A percentile compares a stretch with the other conserved stretches of the same genome.
phyloP scores from a whole-genome alignment of 352 stramenopile genomes.

The Aphanomyces stellatus region DNA sequence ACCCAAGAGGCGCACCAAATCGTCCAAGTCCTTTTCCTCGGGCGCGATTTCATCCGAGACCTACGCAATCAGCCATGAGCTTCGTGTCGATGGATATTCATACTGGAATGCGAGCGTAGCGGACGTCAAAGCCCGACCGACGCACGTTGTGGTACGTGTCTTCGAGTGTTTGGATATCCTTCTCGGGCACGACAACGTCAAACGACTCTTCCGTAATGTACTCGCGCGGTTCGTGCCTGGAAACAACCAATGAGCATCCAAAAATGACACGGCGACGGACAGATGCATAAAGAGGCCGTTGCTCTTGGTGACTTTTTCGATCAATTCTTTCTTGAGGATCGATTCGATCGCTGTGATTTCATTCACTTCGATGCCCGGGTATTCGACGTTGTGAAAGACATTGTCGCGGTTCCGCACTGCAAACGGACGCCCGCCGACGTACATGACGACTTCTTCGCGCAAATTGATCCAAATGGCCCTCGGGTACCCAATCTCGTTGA shows the following conservation, averaged over 20 bases:
- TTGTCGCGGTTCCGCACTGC: constrained; percentile 73
- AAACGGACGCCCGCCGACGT: constrained; percentile 77
- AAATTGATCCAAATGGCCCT: constrained; percentile 85
- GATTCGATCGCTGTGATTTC: constrained; percentile 78
- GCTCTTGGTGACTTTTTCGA: constrained; percentile 57
- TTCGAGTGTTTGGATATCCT: constrained; percentile 63
- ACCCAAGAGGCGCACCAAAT: constrained; percentile 66
- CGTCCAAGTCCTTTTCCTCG: constrained; percentile 85
- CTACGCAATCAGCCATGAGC: neutral
- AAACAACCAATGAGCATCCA: neutral
- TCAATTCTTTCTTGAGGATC: constrained; percentile 78
- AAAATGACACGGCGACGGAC: neutral
- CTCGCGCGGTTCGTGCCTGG: constrained; percentile 49
- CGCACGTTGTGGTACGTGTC: constrained; percentile 62
- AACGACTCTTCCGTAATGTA: constrained; percentile 78
- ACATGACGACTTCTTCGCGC: constrained; percentile 87
- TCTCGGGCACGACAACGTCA: constrained; percentile 61
- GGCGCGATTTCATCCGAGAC: constrained; percentile 85
- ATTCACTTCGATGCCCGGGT: constrained; percentile 82
- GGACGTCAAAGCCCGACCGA: constrained; percentile 46
- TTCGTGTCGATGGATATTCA: neutral
- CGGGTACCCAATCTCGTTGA: constrained; percentile 42
- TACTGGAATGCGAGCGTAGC: constrained; percentile 71
- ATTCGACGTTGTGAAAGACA: constrained; percentile 82
- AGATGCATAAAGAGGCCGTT: constrained; percentile 76